These are phyloP conservation scores for Mycena maculata DNA, from an alignment of 768 basidiomycete genomes.

Conservation along the genomic window DNA sequence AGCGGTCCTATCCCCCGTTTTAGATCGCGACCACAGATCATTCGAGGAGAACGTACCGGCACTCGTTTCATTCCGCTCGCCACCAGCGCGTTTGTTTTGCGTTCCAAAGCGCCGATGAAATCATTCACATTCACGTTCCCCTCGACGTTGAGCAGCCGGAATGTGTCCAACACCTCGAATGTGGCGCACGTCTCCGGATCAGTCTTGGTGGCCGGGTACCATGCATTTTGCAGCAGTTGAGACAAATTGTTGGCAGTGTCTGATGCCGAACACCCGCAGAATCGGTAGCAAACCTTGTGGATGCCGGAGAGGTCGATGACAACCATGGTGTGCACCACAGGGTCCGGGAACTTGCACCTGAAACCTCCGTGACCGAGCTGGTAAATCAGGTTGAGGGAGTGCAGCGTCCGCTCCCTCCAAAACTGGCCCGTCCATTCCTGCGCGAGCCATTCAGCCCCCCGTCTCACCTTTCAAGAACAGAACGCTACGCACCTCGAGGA, in stretches of 20 bases:
- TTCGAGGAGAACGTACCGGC: not conserved
- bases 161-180: slow-evolving; percentile 19
- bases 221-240: slow-evolving; percentile 6
- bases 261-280: slow-evolving; percentile 22
- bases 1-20: not conserved
- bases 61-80: not conserved
- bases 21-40: not conserved
- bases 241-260: slow-evolving; percentile 5
- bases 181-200: slow-evolving; percentile 31
- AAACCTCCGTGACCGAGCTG: slow-evolving; percentile 33
- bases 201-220: slow-evolving; percentile 27
- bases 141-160: slow-evolving; percentile 29
- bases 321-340: not conserved
- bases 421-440: slow-evolving; percentile 30
- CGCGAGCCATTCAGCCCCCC: not conserved
- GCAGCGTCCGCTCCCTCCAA: slow-evolving; percentile 9
- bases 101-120: slow-evolving; percentile 15
- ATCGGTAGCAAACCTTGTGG: slow-evolving; percentile 18
- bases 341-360: slow-evolving; percentile 7
- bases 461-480: not conserved
- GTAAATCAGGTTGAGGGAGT: slow-evolving; percentile 14
- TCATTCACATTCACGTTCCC: slow-evolving; percentile 16
- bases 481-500: slow-evolving; percentile 1
- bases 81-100: not conserved
- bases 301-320: slow-evolving; percentile 27